Conservation (phyloP, 1,139 yeast species). For the Sugiyamaella paludigena region DNA sequence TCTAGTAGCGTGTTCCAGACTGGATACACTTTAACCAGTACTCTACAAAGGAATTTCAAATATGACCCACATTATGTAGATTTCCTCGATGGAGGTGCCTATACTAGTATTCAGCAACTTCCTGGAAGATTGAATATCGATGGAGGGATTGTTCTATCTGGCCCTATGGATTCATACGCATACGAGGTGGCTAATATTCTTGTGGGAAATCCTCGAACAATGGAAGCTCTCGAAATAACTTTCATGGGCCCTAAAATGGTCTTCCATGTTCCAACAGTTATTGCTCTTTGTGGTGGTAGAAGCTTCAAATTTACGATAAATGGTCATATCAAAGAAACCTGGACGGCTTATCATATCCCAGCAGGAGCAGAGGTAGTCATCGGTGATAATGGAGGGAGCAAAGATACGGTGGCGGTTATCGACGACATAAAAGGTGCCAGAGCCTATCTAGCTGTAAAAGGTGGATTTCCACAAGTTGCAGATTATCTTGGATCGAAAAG, state of each 20-base stretch:
- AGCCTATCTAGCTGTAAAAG: slow-evolving; percentile 9
- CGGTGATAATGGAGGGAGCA: not conserved
- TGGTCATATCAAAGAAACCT: not conserved
- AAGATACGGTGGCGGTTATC: no score
- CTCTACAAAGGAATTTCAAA: not conserved
- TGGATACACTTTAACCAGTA: slow-evolving; percentile 5
- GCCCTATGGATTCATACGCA: slow-evolving; percentile 10
- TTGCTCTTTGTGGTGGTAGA: slow-evolving; percentile 9
- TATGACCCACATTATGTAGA: slow-evolving; percentile 6
- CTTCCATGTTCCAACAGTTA: slow-evolving; percentile 7
- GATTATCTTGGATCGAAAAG: slow-evolving; percentile 3
- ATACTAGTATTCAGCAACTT: slow-evolving; percentile 9
- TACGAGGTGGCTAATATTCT: slow-evolving; percentile 7
- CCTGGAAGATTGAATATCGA: slow-evolving; percentile 6
- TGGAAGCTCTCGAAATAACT: slow-evolving; percentile 15
- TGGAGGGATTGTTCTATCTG: slow-evolving; percentile 10
- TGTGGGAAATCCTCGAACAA: slow-evolving; percentile 20
- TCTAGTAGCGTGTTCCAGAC: not conserved
- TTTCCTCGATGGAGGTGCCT: slow-evolving; percentile 9
- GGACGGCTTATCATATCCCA: slow-evolving; percentile 12
- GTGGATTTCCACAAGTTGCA: slow-evolving; percentile 8
- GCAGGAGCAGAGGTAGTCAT: slow-evolving; percentile 8
- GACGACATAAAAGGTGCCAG: slow-evolving; percentile 1
- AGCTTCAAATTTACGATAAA: slow-evolving; percentile 5
- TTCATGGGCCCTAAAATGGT: slow-evolving; percentile 6